Conservation (phyloP, 2,329 filamentous ascomycete genomes). For the Fusarium sp. region DNA sequence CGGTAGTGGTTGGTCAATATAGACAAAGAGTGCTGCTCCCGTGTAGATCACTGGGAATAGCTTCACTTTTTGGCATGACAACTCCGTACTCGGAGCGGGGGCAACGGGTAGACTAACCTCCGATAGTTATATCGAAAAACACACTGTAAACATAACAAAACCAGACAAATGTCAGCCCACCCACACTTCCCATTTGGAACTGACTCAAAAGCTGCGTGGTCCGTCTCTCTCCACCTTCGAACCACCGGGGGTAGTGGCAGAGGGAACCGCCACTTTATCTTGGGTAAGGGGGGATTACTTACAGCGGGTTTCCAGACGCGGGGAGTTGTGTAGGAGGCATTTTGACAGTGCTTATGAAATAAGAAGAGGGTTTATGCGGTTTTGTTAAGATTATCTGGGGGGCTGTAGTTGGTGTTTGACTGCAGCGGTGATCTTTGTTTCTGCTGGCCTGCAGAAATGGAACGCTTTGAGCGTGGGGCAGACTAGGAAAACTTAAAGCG, state of each 20-base stretch:
- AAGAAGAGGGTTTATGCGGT: conserved; percentile 2
- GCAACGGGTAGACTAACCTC: conserved; percentile 65
- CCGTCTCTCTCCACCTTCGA: conserved; percentile 40
- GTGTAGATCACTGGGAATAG: conserved; percentile 32
- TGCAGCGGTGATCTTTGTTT: conserved; percentile 16
- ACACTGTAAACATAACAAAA: conserved; percentile 58
- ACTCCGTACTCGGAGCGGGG: conserved; percentile 25
- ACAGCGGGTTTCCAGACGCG: conserved; percentile 63
- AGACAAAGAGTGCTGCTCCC: background rate
- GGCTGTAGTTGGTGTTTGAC: conserved; percentile 14
- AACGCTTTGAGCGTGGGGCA: conserved; percentile 35
- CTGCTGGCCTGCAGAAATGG: conserved; percentile 17
- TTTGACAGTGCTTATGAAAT: conserved; percentile 6
- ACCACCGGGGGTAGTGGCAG: conserved; percentile 18
- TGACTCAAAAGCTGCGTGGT: conserved; percentile 34
- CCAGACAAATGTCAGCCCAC: conserved; percentile 44
- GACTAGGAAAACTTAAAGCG: conserved; percentile 18
- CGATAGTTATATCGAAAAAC: conserved; percentile 84
- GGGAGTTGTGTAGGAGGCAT: conserved; percentile 63
- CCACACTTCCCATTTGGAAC: conserved; percentile 28
- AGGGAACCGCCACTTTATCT: conserved; percentile 24
- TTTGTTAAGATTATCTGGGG: conserved; percentile 19
- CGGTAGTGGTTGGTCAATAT: background rate
- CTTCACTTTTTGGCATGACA: conserved; percentile 25
- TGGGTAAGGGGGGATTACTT: conserved; percentile 46